phyloP scores from a whole-genome alignment of 768 basidiomycete species.

The Dendrothele bispora region DNA sequence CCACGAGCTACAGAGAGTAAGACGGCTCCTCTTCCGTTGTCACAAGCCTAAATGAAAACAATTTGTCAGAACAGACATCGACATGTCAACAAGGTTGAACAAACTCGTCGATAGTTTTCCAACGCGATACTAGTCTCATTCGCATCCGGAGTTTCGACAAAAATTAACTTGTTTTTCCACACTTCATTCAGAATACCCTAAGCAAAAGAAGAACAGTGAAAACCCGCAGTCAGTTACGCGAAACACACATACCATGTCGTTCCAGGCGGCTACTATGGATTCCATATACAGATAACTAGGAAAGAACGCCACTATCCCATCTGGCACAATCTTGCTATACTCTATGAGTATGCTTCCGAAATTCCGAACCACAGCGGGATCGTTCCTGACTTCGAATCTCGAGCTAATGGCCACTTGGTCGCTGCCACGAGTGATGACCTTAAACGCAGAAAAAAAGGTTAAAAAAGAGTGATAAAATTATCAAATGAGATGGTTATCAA shows the following conservation, averaged over 20 bases:
- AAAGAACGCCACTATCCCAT: constrained; percentile 98
- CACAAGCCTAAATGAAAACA: constrained; percentile 71
- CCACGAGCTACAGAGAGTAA: constrained; percentile 96
- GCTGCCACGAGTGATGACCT: constrained; percentile 97
- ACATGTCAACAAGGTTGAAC: constrained; percentile 10
- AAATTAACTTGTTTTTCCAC: constrained; percentile 99
- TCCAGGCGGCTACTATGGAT: constrained; percentile 99
- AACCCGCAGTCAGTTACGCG: constrained; percentile 14
- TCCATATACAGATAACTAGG: constrained; percentile 99
- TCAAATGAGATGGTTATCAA: neutral
- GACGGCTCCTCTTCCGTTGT: constrained; percentile 97
- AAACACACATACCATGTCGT: constrained; percentile 84
- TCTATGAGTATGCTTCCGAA: constrained; percentile 98
- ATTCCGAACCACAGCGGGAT: constrained; percentile 97
- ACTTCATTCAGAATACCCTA: constrained; percentile 99
- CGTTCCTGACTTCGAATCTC: constrained; percentile 97
- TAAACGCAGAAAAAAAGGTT: too few relatives aligned
- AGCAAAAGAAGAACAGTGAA: neutral
- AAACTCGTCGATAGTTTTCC: constrained; percentile 92
- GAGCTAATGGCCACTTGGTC: constrained; percentile 99
- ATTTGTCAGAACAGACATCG: constrained; percentile 5
- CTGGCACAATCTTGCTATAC: constrained; percentile 96
- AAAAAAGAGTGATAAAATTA: neutral
- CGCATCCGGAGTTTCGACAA: constrained; percentile 98
- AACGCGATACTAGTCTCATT: constrained; percentile 98